Percentiles rank a stretch among this genome's conserved stretches.
Evolutionary conservation across 176 grass and related monocot genomes (phyloP).

Genomic region (Raddia guianensis): DNA sequence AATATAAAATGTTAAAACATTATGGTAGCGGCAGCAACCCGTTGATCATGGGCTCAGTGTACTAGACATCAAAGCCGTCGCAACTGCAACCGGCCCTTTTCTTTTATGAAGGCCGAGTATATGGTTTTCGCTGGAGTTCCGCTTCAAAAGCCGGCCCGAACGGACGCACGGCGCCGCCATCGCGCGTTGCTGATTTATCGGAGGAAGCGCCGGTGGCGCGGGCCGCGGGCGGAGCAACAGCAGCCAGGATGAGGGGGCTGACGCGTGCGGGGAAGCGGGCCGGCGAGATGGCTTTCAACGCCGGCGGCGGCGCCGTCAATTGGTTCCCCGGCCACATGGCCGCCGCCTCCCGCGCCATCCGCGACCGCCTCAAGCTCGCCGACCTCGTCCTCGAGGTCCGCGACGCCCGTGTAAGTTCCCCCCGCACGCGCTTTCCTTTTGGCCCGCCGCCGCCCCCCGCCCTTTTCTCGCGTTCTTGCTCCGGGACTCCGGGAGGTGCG

Average conservation of each 20-base stretch:
- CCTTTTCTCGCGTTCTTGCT: background rate
- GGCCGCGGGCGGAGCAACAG: background rate
- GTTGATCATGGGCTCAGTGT: no score
- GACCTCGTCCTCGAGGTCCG: slow-evolving; percentile 97
- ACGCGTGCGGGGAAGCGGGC: slow-evolving; percentile 57
- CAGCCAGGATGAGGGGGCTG: slow-evolving; percentile 45
- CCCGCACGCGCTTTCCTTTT: background rate
- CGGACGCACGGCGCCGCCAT: background rate
- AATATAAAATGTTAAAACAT: no score
- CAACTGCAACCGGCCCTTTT: no score
- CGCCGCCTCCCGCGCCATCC: slow-evolving; percentile 82
- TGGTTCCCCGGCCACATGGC: slow-evolving; percentile 99
- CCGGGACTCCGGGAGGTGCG: no score
- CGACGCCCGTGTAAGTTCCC: slow-evolving; percentile 69
- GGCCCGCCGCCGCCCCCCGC: background rate
- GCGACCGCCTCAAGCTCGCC: slow-evolving; percentile 83
- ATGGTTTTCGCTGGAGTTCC: no score
- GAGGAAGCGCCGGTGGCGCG: background rate
- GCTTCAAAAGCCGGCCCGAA: background rate
- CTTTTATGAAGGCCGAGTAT: no score
- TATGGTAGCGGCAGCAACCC: no score
- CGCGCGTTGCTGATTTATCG: background rate
- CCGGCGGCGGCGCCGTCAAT: slow-evolving; percentile 69
- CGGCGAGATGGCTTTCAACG: slow-evolving; percentile 86
- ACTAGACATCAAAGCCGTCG: no score